These are phyloP conservation scores for Fusarium neocosmosporiellum DNA, from an alignment of 2,329 filamentous ascomycete species.

Conservation along the genomic window DNA sequence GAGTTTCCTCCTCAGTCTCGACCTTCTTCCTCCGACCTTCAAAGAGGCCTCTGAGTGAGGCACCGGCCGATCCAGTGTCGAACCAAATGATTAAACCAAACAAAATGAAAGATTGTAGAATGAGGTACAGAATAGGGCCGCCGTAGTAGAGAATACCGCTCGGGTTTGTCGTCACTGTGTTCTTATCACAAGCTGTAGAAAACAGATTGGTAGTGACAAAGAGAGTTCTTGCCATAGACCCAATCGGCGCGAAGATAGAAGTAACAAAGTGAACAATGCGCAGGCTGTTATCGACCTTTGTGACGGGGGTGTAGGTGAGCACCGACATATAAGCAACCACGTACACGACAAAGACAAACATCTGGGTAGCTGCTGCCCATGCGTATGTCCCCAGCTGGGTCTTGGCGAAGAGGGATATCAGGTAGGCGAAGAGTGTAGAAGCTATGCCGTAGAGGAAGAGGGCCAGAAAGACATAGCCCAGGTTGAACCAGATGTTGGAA, in stretches of 20 bases:
- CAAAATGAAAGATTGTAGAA: slow-evolving; percentile 77
- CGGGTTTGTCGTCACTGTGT: slow-evolving; percentile 73
- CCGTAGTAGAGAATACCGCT: slow-evolving; percentile 80
- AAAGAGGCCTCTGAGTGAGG: slow-evolving; percentile 59
- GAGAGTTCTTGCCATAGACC: slow-evolving; percentile 77
- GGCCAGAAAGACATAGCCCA: slow-evolving; percentile 84
- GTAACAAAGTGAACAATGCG: slow-evolving; percentile 80
- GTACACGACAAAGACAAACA: slow-evolving; percentile 76
- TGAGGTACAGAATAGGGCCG: slow-evolving; percentile 85
- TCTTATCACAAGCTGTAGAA: slow-evolving; percentile 77
- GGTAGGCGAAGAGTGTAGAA: slow-evolving; percentile 80
- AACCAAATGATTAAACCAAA: slow-evolving; percentile 82
- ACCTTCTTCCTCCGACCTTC: slow-evolving; percentile 46
- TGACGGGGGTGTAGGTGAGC: slow-evolving; percentile 78
- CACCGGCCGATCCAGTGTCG: slow-evolving; percentile 78
- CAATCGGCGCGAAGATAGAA: slow-evolving; percentile 79
- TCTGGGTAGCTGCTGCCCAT: slow-evolving; percentile 81
- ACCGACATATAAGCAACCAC: slow-evolving; percentile 78
- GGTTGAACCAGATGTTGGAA: slow-evolving; percentile 77
- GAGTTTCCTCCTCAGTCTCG: slow-evolving; percentile 46
- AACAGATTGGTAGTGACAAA: slow-evolving; percentile 87
- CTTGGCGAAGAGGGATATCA: slow-evolving; percentile 81
- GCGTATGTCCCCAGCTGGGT: slow-evolving; percentile 89
- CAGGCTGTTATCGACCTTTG: slow-evolving; percentile 74
- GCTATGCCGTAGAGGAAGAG: slow-evolving; percentile 85